phyloP scores from a whole-genome alignment of 345 rosid species.

The Populus pruinosa region DNA sequence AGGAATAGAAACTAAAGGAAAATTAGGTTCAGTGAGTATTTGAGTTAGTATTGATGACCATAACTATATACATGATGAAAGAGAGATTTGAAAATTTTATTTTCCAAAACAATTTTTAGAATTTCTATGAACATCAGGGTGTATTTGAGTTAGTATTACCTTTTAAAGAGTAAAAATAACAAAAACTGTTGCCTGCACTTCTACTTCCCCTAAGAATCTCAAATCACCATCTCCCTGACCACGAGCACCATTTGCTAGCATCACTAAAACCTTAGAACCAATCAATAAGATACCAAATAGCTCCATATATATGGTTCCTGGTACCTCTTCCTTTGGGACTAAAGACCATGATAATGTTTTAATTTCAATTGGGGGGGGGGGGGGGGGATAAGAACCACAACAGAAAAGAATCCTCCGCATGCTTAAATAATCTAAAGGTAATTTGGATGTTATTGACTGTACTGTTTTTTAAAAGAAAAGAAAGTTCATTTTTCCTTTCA shows the following conservation, averaged over 20 bases:
- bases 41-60: neutral
- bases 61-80: neutral
- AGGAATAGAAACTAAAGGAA: neutral
- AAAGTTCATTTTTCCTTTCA: neutral
- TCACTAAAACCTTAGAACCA: neutral
- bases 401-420: neutral
- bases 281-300: neutral
- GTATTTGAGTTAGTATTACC: neutral
- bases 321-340: neutral
- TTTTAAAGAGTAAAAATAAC: neutral
- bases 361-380: neutral
- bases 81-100: neutral
- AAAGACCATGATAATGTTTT: neutral
- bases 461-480: neutral
- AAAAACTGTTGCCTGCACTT: neutral
- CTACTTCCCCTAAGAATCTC: neutral
- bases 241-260: neutral
- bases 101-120: neutral
- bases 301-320: neutral
- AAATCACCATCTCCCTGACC: slow-evolving; percentile 1
- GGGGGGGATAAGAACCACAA: neutral
- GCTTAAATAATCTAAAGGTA: neutral
- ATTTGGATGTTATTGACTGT: neutral
- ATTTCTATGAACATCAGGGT: neutral
- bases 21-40: neutral